Evolutionary conservation across 345 rosid species (phyloP).

Genomic region (Diplotaxis tenuifolia): DNA sequence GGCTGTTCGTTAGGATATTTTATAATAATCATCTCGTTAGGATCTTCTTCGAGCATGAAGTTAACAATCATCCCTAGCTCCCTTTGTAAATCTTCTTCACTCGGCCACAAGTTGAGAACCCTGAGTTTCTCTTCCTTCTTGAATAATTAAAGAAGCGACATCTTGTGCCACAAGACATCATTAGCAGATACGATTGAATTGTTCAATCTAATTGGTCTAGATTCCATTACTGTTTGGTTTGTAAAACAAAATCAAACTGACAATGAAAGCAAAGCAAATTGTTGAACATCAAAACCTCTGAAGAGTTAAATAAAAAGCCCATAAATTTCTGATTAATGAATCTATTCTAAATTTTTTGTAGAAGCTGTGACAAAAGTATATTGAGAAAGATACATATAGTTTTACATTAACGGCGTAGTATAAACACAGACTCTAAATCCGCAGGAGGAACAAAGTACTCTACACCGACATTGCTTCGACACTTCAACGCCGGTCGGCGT

Average conservation of each 20-base stretch:
- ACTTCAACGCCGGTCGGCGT: slow-evolving; percentile 58
- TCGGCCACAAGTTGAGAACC: slow-evolving; percentile 69
- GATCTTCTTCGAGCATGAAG: slow-evolving; percentile 95
- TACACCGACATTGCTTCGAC: slow-evolving; percentile 44
- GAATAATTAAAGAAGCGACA: background rate
- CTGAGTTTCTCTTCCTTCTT: slow-evolving; percentile 15
- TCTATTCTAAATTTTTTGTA: background rate
- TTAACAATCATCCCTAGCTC: slow-evolving; percentile 72
- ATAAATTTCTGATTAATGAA: background rate
- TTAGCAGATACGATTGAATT: background rate
- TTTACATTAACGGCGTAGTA: slow-evolving; percentile 36
- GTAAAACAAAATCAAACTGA: background rate
- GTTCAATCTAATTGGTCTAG: background rate
- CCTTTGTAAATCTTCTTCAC: slow-evolving; percentile 71
- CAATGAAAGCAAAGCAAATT: background rate
- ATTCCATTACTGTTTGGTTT: background rate
- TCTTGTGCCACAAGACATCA: background rate
- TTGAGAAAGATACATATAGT: background rate
- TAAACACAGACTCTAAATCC: slow-evolving; percentile 67
- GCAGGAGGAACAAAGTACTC: slow-evolving; percentile 78
- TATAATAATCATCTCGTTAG: no score
- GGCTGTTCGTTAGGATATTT: no score
- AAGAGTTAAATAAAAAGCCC: background rate
- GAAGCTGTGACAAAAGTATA: background rate
- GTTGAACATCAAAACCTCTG: background rate